Evolutionary conservation across 177 flowering plant species (phyloP), one percentile per base, ranked within the genome.

Genomic region (Tripterygium wilfordii): DNA sequence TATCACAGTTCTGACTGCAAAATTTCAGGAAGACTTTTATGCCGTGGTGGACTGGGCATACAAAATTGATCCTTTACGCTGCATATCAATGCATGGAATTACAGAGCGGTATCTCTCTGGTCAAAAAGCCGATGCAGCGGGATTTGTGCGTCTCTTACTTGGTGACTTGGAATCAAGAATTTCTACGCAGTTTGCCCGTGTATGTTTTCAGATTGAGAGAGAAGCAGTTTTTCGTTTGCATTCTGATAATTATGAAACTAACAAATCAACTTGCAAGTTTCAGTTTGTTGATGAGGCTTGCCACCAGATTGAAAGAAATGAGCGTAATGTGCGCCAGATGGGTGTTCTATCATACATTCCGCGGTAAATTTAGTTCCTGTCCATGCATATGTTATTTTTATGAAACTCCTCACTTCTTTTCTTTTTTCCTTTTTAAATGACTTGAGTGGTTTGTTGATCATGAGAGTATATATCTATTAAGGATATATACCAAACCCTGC

Each of bases 281-380:
- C 80, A 92, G 99, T 92, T 92, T 78, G 97, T 92, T 45, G 99
- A 92, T 60, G 97, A 84, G 71, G 96, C 97, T 53, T 92, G 99
- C 56, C 95, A 89, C 61, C 97, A 81, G 68, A 89, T 92, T 62
- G 99, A 92, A 69, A 74, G 77, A 66, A 75, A 87, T 69, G 99
- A 92, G 48, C 79, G 91, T 31, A 92, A 79, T 69, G 88, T 87
- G 46, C 67, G 83, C 49, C 97, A 81, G 55, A 72, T 55, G 61
- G 99, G 99, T 58, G 96, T 89, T 38, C 61, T 86, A 42, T 64
- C 96, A 54, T 92, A 89, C 64, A 87, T 92, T 38, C 95, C 95
- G 33, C 82, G 97, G 99, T 92, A 66, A 61, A n/a, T n/a, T n/a
- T n/a, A n/a, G n/a, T n/a, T n/a, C n/a, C n/a, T n/a, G n/a, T n/a